phyloP scores from a whole-genome alignment of 345 rosid genomes.

The Lepidium didymum region DNA sequence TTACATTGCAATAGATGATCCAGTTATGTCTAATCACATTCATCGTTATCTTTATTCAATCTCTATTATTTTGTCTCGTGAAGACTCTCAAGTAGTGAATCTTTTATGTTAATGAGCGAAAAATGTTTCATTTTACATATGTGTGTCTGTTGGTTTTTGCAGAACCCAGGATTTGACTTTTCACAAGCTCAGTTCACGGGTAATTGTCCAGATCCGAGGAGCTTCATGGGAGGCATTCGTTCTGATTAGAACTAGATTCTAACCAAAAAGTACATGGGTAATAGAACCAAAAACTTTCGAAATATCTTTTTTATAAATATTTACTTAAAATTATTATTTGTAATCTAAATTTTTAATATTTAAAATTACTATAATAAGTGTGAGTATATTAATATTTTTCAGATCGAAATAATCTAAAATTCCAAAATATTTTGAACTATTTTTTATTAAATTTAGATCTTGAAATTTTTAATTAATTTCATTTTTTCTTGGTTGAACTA shows the following conservation, averaged over 20 bases:
- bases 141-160: slow-evolving; percentile 15
- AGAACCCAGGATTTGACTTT: slow-evolving; percentile 97
- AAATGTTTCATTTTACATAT: background rate
- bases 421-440: no score
- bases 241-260: slow-evolving; percentile 42
- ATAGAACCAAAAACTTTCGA: no score
- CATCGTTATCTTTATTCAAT: background rate
- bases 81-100: background rate
- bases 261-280: no score
- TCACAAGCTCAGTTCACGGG: slow-evolving; percentile 91
- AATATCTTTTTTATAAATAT: no score
- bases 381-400: no score
- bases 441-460: no score
- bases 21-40: background rate
- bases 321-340: no score
- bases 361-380: no score
- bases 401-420: no score
- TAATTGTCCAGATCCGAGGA: slow-evolving; percentile 83
- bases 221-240: slow-evolving; percentile 85
- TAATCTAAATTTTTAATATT: no score
- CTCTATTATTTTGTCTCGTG: background rate
- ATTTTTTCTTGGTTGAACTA: no score
- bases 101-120: background rate
- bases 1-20: background rate
- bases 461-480: no score